Conservation (phyloP, 2,329 filamentous ascomycete species). For the Sporothrix pseudoabietina region DNA sequence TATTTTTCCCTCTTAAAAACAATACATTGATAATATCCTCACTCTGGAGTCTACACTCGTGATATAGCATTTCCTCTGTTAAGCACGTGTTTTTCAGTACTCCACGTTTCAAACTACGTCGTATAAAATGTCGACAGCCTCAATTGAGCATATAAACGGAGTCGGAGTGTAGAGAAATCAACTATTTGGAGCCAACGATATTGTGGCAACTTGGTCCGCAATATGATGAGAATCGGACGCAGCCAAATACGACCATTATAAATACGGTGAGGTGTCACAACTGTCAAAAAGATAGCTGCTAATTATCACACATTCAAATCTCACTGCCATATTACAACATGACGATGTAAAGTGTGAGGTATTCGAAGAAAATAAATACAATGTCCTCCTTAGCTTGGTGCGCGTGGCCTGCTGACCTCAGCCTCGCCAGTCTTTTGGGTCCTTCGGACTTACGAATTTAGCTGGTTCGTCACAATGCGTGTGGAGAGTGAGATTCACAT, state of each 20-base stretch:
- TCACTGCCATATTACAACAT: background rate
- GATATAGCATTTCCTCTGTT: background rate
- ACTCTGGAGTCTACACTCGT: background rate
- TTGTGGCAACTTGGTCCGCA: background rate
- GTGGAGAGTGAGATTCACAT: slow-evolving; percentile 22
- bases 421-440: background rate
- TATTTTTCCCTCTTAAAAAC: background rate
- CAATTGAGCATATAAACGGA: background rate
- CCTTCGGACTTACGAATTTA: background rate
- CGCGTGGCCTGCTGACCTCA: slow-evolving; percentile 14
- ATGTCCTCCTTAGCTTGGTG: background rate
- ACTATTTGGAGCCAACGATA: background rate
- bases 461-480: background rate
- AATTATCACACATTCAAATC: background rate
- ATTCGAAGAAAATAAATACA: background rate
- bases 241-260: background rate
- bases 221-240: background rate
- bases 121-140: background rate
- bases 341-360: background rate
- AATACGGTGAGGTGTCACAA: background rate
- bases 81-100: background rate
- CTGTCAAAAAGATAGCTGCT: too few species aligned
- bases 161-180: background rate
- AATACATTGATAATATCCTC: slow-evolving; percentile 7
- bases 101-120: background rate